Evolutionary conservation across 2,329 filamentous ascomycete genomes (phyloP).

Genomic region (Alternaria arborescens): DNA sequence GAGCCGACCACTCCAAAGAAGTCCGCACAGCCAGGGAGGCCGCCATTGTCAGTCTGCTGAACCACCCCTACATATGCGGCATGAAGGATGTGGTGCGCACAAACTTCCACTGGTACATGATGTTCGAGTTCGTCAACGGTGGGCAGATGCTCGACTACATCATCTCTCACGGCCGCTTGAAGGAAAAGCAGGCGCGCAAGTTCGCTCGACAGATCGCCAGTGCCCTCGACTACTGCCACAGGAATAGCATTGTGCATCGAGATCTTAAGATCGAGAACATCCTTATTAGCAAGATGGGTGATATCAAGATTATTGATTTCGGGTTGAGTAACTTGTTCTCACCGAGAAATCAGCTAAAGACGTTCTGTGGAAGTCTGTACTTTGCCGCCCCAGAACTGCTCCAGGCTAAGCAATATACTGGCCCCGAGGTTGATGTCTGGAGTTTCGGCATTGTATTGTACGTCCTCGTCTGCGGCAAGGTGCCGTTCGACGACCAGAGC

Average conservation of each 20-base stretch:
- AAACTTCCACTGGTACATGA: constrained; percentile 99
- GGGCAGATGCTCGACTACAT: constrained; percentile 99
- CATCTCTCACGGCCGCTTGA: constrained; percentile 95
- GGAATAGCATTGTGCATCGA: constrained; percentile 97
- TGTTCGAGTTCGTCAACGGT: constrained; percentile 98
- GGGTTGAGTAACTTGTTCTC: constrained; percentile 96
- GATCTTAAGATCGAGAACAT: constrained; percentile 99
- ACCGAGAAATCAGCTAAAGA: constrained; percentile 85
- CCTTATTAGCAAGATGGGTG: constrained; percentile 96
- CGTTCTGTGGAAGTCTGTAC: constrained; percentile 96
- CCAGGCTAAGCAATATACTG: constrained; percentile 92
- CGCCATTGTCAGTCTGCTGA: constrained; percentile 92
- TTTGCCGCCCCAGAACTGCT: constrained; percentile 95
- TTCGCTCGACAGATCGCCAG: constrained; percentile 98
- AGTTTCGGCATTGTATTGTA: constrained; percentile 99
- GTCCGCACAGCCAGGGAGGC: constrained; percentile 94
- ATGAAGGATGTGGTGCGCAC: constrained; percentile 95
- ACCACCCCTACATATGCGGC: constrained; percentile 94
- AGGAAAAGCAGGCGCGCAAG: constrained; percentile 97
- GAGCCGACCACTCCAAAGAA: constrained; percentile 95
- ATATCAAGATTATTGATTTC: constrained; percentile 99
- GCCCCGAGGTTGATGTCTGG: constrained; percentile 97
- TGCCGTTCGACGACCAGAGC: constrained; percentile 98
- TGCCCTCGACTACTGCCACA: constrained; percentile 94
- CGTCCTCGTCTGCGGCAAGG: constrained; percentile 95